These are phyloP conservation scores for Hamamelis virginiana DNA, from an alignment of 164 flowering plant species.

Conservation along the genomic window DNA sequence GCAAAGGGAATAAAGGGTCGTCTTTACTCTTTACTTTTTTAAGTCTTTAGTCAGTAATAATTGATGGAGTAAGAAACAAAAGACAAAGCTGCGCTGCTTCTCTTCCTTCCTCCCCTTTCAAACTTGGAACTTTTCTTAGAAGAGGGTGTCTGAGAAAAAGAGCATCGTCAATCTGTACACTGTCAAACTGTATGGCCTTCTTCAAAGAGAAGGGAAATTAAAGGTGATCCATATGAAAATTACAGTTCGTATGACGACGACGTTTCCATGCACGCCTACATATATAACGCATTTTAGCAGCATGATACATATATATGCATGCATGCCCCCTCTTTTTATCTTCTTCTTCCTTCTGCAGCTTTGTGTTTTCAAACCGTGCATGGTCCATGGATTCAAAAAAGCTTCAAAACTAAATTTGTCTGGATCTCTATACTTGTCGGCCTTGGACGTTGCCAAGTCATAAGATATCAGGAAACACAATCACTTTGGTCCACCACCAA, in stretches of 20 bases:
- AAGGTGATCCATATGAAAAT: no score
- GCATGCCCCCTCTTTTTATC: no score
- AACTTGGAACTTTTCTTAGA: neutral
- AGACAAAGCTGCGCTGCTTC: constrained; percentile 13
- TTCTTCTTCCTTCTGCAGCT: constrained; percentile 8
- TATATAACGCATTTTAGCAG: constrained; percentile 13
- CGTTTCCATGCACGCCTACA: constrained; percentile 38
- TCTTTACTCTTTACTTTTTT: no score
- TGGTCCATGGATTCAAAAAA: no score
- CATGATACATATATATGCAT: no score
- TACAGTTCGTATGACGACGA: constrained; percentile 28
- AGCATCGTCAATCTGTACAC: no score
- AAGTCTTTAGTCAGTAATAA: constrained; percentile 23
- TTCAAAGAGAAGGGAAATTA: neutral
- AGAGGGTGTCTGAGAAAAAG: no score
- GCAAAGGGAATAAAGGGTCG: constrained; percentile 43
- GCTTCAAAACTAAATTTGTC: constrained; percentile 11
- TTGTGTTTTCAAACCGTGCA: constrained; percentile 11
- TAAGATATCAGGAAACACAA: constrained; percentile 4
- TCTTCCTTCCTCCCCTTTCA: constrained; percentile 3
- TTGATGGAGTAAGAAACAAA: constrained; percentile 10
- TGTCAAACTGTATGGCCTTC: no score
- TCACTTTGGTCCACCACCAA: neutral
- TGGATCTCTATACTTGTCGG: constrained; percentile 25
- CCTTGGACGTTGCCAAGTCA: constrained; percentile 32